Percentiles rank a stretch among this genome's conserved stretches.
These are phyloP conservation scores for Tylopilus felleus DNA, from an alignment of 768 basidiomycete species.

Conservation along the genomic window DNA sequence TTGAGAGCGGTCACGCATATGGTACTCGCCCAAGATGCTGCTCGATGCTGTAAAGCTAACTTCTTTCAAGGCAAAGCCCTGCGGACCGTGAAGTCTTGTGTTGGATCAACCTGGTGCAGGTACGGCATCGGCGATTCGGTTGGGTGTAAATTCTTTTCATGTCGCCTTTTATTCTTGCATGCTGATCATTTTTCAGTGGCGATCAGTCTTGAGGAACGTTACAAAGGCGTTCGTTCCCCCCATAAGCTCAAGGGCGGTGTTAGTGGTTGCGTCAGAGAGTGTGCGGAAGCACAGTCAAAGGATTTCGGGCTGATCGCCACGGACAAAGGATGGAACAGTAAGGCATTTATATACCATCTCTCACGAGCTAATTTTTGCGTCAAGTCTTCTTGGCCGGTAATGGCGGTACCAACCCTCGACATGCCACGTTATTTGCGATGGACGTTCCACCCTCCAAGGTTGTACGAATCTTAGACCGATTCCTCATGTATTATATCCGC, in stretches of 20 bases:
- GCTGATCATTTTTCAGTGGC: constrained; percentile 42
- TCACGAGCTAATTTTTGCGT: not conserved
- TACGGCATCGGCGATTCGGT: constrained; percentile 76
- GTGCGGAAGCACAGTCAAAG: constrained; percentile 71
- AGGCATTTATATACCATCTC: not conserved
- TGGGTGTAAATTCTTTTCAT: constrained; percentile 33
- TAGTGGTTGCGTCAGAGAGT: constrained; percentile 70
- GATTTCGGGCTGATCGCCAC: constrained; percentile 78
- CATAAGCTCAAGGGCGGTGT: constrained; percentile 79
- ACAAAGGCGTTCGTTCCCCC: constrained; percentile 65
- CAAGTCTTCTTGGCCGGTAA: constrained; percentile 58
- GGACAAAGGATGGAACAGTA: constrained; percentile 75
- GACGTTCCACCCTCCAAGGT: constrained; percentile 69
- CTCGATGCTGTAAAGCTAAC: not conserved
- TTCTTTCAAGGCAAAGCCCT: constrained; percentile 40
- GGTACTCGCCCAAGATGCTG: constrained; percentile 37
- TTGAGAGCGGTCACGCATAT: constrained; percentile 76
- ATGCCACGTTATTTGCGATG: constrained; percentile 61
- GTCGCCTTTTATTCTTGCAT: not conserved
- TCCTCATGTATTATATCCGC: constrained; percentile 65
- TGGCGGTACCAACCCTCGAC: constrained; percentile 58
- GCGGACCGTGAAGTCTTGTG: constrained; percentile 75
- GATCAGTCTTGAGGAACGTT: constrained; percentile 66
- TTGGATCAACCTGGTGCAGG: constrained; percentile 69
- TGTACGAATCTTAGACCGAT: constrained; percentile 60